Evolutionary conservation across 1,139 yeast species (phyloP).

Genomic region (Hansenula sp.): DNA sequence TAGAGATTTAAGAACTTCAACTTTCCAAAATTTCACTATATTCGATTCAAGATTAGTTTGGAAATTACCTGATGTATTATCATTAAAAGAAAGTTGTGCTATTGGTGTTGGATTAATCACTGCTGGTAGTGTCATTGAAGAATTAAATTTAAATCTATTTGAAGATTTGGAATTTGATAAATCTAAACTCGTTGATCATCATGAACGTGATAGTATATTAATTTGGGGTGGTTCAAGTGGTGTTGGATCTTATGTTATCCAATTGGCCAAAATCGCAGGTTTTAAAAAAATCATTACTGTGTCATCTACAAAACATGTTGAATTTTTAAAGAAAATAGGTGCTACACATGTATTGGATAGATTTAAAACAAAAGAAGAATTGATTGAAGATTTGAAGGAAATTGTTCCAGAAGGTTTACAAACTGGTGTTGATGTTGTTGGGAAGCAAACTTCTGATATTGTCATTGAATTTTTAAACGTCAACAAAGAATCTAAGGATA

Average conservation of each 20-base stretch:
- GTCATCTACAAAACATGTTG: constrained; percentile 32
- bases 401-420: constrained; percentile 24
- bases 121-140: constrained; percentile 38
- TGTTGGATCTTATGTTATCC: constrained; percentile 40
- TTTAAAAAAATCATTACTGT: constrained; percentile 37
- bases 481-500: constrained; percentile 4
- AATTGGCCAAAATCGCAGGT: constrained; percentile 38
- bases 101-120: constrained; percentile 47
- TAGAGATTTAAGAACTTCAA: constrained; percentile 42
- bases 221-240: constrained; percentile 50
- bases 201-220: constrained; percentile 25
- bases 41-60: constrained; percentile 41
- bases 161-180: constrained; percentile 8
- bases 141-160: constrained; percentile 24
- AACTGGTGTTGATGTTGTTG: constrained; percentile 42
- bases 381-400: constrained; percentile 18
- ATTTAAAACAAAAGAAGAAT: constrained; percentile 25
- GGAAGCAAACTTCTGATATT: constrained; percentile 35
- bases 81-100: constrained; percentile 39
- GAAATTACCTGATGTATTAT: constrained; percentile 32
- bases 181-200: constrained; percentile 6
- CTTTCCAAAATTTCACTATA: constrained; percentile 43
- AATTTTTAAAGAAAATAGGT: constrained; percentile 33
- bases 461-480: constrained; percentile 28
- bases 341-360: constrained; percentile 39